These are phyloP conservation scores for Venturia effusa DNA, from an alignment of 2,329 filamentous ascomycete genomes.

Conservation along the genomic window DNA sequence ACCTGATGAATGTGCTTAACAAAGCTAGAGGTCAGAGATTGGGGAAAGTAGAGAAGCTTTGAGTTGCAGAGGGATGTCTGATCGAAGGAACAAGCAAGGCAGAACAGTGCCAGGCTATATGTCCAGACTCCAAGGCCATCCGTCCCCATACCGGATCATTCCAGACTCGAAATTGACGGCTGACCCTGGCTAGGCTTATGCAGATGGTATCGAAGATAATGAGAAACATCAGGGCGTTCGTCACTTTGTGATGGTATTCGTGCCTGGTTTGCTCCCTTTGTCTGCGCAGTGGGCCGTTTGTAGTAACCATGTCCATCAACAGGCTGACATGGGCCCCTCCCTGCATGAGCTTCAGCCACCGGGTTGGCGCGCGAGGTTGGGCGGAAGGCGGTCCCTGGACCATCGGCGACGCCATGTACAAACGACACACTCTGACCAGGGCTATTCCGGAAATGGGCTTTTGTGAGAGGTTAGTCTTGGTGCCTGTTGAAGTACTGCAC, in stretches of 20 bases:
- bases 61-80: not conserved
- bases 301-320: not conserved
- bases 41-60: not conserved
- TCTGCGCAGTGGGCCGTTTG: not conserved
- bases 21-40: not conserved
- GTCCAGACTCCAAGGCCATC: not conserved
- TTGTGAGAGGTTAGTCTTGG: not conserved
- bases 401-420: not conserved
- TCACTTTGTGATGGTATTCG: conserved; percentile 5
- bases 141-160: not conserved
- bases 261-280: conserved; percentile 2
- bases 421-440: conserved; percentile 1
- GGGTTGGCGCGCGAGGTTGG: conserved; percentile 4
- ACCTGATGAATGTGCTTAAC: not conserved
- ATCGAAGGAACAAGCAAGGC: not conserved
- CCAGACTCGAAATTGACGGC: conserved; percentile 4
- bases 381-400: conserved; percentile 4
- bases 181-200: conserved; percentile 2
- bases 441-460: not conserved
- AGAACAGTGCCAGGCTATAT: not conserved
- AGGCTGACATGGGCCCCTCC: not conserved
- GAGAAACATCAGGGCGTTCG: not conserved
- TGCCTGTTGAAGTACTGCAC: not conserved
- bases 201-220: conserved; percentile 2
- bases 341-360: conserved; percentile 2